Evolutionary conservation across 1,139 yeast species (phyloP), one percentile per base, ranked within the genome.

Genomic region (Arxiozyma bovina): DNA sequence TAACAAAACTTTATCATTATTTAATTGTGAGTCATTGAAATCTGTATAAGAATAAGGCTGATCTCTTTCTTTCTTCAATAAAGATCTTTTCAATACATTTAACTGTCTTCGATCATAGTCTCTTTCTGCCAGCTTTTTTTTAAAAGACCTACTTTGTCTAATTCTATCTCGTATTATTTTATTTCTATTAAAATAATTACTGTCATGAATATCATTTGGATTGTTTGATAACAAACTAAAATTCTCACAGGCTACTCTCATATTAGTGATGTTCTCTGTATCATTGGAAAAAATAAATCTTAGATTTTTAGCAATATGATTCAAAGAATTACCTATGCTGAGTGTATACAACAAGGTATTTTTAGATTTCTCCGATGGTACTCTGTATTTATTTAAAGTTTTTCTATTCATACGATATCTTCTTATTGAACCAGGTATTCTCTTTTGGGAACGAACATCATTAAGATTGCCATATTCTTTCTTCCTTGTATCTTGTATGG

Each of bases 101-200:
- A 21, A 42, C 27, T 48, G 60, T 41, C 54, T 53, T 49, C 60
- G 62, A 44, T 67, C 69, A 52, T 66, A 66, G 47, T 63, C 58
- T 45, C 63, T 55, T 49, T 66, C 69, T 15, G 58, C 45, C 38
- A 66, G 46, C 47, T 64, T 65, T 40, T 59, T 56, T 55, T 63
- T 63, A 47, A 67, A 63, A 1, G 66, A 67, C 30, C 63, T 62
- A 50, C 68, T 66, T 25, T 59, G 55, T 22, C 60, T 59, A 21
- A 65, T 61, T 52, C 61, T 53, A 30, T 59, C 55, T 56, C 56
- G 57, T 48, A 62, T 45, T 54, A 45, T 44, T 34, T 20, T 30
- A 18, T 51, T 49, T 12, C 54, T 57, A 49, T 54, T 51, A 46
- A 40, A 54, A 49, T 49, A 20, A 22, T 45, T 27, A 23, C 20